phyloP scores from a whole-genome alignment of 495 filamentous ascomycete species.

The Aspergillus leporis region DNA sequence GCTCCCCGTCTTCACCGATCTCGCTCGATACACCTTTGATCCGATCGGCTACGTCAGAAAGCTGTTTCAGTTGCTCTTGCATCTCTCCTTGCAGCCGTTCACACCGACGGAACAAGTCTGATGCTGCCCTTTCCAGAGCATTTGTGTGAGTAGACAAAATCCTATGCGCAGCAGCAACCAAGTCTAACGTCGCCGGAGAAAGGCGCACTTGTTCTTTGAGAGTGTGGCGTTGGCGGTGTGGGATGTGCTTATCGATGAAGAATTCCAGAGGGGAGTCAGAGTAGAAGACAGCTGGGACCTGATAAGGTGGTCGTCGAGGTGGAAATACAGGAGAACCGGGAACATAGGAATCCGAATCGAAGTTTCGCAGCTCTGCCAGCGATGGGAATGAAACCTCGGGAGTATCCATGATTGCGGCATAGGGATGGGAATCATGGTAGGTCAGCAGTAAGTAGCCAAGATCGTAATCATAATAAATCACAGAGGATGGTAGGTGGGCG shows the following conservation, averaged over 20 bases:
- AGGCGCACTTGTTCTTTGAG: constrained; percentile 73
- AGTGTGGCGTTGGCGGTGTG: constrained; percentile 58
- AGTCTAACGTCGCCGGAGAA: constrained; percentile 69
- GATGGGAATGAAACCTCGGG: constrained; percentile 47
- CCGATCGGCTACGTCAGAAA: constrained; percentile 63
- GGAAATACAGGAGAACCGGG: constrained; percentile 27
- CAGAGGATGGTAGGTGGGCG: constrained; percentile 55
- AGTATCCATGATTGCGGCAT: constrained; percentile 66
- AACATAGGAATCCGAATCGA: constrained; percentile 26
- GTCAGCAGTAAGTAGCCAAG: constrained; percentile 81
- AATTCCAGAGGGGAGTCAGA: constrained; percentile 55
- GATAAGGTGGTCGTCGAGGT: constrained; percentile 65
- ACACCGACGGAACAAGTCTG: constrained; percentile 80
- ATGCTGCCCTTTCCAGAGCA: constrained; percentile 67
- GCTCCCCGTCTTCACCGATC: constrained; percentile 49
- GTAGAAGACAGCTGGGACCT: constrained; percentile 66
- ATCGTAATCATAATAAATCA: constrained; percentile 70
- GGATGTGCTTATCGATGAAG: constrained; percentile 61
- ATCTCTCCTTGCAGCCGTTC: constrained; percentile 72
- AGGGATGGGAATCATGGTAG: constrained; percentile 59
- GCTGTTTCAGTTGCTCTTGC: constrained; percentile 65
- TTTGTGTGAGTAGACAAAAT: constrained; percentile 73
- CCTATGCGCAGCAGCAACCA: constrained; percentile 76
- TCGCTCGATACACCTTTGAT: constrained; percentile 67
- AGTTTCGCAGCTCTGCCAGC: constrained; percentile 31